Conservation (phyloP, 2,329 filamentous ascomycete genomes). For the Trichoderma guizhouense region DNA sequence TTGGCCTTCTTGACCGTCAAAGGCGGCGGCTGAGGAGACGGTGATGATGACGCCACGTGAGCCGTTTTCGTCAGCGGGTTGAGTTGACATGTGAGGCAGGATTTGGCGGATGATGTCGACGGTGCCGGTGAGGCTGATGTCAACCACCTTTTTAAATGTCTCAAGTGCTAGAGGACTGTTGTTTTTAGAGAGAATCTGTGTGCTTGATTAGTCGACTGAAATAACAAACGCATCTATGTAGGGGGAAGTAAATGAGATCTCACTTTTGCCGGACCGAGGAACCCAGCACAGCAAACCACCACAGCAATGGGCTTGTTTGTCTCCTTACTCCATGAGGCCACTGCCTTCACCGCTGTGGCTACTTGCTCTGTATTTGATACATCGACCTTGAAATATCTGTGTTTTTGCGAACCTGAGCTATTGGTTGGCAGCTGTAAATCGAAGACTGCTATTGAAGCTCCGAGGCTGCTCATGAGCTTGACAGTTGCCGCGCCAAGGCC, state of each 20-base stretch:
- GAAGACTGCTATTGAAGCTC: neutral
- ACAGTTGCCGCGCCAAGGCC: neutral
- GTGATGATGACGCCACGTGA: slow-evolving; percentile 1
- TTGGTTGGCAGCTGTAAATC: neutral
- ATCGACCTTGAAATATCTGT: neutral
- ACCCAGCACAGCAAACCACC: neutral
- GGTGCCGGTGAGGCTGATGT: neutral
- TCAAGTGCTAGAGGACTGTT: neutral
- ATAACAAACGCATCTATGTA: neutral
- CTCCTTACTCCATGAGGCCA: neutral
- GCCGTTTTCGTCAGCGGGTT: neutral
- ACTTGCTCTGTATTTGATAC: neutral
- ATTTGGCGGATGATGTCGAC: slow-evolving; percentile 5
- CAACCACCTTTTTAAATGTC: neutral
- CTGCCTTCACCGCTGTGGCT: neutral
- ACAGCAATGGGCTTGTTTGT: neutral
- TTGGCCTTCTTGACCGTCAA: neutral
- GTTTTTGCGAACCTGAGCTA: neutral
- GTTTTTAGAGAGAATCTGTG: neutral
- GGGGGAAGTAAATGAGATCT: neutral
- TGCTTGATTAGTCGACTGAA: neutral
- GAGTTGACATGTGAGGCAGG: neutral
- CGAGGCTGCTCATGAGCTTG: neutral
- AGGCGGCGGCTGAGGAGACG: neutral
- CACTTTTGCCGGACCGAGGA: neutral